phyloP scores from a whole-genome alignment of 2,329 filamentous ascomycete species.

The Curvularia sp. region DNA sequence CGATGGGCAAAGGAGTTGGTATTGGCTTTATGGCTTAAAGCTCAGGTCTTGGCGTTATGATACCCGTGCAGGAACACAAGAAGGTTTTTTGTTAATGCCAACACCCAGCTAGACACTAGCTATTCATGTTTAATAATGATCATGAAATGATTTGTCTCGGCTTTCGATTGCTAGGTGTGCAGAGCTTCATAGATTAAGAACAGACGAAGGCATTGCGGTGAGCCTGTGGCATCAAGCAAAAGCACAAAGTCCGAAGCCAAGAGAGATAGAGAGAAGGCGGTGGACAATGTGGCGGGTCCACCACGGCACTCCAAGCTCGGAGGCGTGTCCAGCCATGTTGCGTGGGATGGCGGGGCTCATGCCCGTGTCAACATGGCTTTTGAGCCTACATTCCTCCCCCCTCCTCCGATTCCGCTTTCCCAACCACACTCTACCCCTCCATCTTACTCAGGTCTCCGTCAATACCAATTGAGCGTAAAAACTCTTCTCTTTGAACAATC shows the following conservation, averaged over 20 bases:
- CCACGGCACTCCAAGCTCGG: slow-evolving; percentile 14
- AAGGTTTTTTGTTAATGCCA: slow-evolving; percentile 2
- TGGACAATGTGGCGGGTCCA: slow-evolving; percentile 7
- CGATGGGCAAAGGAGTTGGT: slow-evolving; percentile 34
- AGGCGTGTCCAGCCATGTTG: slow-evolving; percentile 11
- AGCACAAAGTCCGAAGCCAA: slow-evolving; percentile 1
- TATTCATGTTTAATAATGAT: background rate
- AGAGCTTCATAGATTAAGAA: background rate
- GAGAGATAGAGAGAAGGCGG: slow-evolving; percentile 1
- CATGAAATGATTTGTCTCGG: background rate
- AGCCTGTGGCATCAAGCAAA: background rate
- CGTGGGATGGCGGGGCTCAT: slow-evolving; percentile 25
- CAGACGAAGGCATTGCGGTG: background rate
- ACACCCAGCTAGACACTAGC: background rate
- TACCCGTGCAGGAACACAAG: slow-evolving; percentile 10
- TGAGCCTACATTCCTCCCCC: slow-evolving; percentile 3
- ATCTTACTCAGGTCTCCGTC: slow-evolving; percentile 1
- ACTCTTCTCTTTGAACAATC: slow-evolving; percentile 20
- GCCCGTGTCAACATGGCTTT: slow-evolving; percentile 17
- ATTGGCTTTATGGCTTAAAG: slow-evolving; percentile 1
- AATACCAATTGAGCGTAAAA: background rate
- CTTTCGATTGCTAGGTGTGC: background rate
- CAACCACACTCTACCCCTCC: background rate
- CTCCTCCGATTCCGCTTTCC: slow-evolving; percentile 15
- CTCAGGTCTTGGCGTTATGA: slow-evolving; percentile 7